Conservation (phyloP, 2,329 filamentous ascomycete species). For the Bipolaris bicolor region DNA sequence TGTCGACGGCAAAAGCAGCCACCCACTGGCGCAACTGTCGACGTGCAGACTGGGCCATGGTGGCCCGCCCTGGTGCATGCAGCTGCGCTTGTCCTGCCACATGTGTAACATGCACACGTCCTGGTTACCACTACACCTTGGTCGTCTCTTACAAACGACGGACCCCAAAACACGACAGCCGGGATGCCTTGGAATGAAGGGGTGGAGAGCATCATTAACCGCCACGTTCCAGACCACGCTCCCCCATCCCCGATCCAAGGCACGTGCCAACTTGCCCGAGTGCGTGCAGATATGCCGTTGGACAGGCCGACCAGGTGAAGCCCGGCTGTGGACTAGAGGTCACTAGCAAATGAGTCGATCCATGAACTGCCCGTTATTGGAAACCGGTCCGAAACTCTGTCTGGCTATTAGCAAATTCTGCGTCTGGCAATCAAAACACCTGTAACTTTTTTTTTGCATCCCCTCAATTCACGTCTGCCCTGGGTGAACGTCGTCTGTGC, state of each 20-base stretch:
- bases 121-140: not conserved
- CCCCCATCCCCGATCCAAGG: not conserved
- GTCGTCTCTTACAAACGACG: not conserved
- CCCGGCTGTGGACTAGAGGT: too few species aligned
- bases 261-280: conserved; percentile 6
- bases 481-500: conserved; percentile 8
- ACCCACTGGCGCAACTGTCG: not conserved
- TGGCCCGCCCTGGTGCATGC: not conserved
- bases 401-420: not conserved
- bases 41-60: not conserved
- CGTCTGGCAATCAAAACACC: not conserved
- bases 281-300: not conserved
- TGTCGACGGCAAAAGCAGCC: not conserved
- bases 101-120: not conserved
- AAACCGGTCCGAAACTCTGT: conserved; percentile 13
- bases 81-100: not conserved
- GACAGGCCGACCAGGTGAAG: not conserved
- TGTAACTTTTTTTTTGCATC: not conserved
- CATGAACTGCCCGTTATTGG: not conserved
- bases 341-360: not conserved
- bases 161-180: conserved; percentile 8
- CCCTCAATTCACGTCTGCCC: not conserved
- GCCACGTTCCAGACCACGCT: conserved; percentile 9
- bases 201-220: conserved; percentile 10
- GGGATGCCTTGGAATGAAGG: conserved; percentile 5